Evolutionary conservation across 139 green algal genomes (phyloP), one percentile per base, ranked within the genome.

Genomic region (Microglena sp.): DNA sequence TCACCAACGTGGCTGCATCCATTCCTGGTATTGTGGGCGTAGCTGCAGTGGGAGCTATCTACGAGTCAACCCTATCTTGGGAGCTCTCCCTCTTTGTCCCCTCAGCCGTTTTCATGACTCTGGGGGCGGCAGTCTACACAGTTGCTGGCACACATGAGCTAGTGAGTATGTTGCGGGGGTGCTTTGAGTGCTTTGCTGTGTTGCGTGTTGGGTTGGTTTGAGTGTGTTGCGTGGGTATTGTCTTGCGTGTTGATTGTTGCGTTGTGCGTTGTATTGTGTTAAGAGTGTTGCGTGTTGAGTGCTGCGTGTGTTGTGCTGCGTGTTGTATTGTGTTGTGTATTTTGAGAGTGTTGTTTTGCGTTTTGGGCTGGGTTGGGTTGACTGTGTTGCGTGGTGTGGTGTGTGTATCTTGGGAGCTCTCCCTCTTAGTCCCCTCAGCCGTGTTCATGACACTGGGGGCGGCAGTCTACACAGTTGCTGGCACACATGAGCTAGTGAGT

Each of bases 11-110:
- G 4, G 66, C 76, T 2, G 92, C 88, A 24, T 84, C 86, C 4
- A 58, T 97, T 11, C 92, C 92, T 0, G 92, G 92, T 40, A 89
- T 97, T 60, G 63, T 97, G 22, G 92, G 92, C 1, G 90, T 96
- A 2, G 77, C 82, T 3, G 64, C 77, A 2, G 83, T 85, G 31
- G 87, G 86, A 3, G 65, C 72, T 26, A 72, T 94, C 50, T 84
- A 81, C 26, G 86, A 95, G 62, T n/a, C 64, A 24, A 93, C 85
- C 0, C 69, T 80, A 24, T 80, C 70, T 34, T 97, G 91, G 90
- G 45, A 74, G 7, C 26, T 81, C 27, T 78, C 86, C 2, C 82
- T 97, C 15, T 97, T 97, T 76, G 67, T 71, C 24, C 90, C 90
- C 11, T 79, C 67, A 54, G 77, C 86, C 5, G 66, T 84, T 43